These are phyloP conservation scores for Lichtheimia ornata DNA, from an alignment of 371 early-diverging fungal species.

Conservation along the genomic window DNA sequence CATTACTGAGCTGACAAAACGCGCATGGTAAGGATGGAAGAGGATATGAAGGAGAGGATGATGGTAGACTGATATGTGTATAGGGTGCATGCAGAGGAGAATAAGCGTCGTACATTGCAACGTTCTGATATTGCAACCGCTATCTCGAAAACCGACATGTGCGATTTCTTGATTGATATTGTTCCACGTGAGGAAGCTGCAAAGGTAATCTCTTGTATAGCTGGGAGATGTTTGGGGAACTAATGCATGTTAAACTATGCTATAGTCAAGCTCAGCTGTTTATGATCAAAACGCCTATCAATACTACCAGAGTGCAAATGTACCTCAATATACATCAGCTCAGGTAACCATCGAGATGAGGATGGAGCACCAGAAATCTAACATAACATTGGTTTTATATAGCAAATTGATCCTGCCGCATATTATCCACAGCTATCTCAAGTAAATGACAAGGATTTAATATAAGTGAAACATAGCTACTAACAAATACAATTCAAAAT, in stretches of 20 bases:
- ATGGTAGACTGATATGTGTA: no score
- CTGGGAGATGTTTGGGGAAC: not conserved
- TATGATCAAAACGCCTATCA: conserved; percentile 33
- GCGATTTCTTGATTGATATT: conserved; percentile 99
- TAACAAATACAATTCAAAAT: not conserved
- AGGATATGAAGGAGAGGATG: not conserved
- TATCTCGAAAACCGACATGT: conserved; percentile 93
- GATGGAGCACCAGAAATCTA: not conserved
- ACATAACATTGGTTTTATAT: not conserved
- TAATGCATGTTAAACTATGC: not conserved
- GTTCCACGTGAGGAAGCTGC: conserved; percentile 89
- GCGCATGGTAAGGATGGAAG: conserved; percentile 76
- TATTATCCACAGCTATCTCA: conserved; percentile 20
- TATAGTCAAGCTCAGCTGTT: conserved; percentile 18
- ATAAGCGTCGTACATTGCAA: conserved; percentile 97
- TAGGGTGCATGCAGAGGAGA: conserved; percentile 97
- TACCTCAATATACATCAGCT: conserved; percentile 22
- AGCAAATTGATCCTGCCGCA: conserved; percentile 18
- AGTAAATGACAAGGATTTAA: not conserved
- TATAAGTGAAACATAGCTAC: not conserved
- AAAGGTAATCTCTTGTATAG: conserved; percentile 12
- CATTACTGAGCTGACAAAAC: conserved; percentile 92
- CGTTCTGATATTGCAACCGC: conserved; percentile 95
- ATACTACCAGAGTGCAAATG: conserved; percentile 27
- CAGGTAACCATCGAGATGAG: conserved; percentile 11